phyloP scores from a whole-genome alignment of 2,329 filamentous ascomycete species.

The Clonostachys sp. region DNA sequence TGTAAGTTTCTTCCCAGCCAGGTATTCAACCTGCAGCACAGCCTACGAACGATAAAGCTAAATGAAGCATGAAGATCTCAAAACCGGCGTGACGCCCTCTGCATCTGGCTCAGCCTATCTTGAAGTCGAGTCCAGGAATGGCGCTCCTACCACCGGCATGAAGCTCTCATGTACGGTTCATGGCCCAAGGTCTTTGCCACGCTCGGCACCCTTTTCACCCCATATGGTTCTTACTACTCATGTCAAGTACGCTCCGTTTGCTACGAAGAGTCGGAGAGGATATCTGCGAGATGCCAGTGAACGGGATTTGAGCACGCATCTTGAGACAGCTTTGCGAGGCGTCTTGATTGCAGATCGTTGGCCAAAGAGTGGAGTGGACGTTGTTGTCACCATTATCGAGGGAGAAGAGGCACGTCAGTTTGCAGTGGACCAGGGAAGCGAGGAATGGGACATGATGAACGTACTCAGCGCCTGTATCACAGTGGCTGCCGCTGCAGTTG shows the following conservation, averaged over 20 bases:
- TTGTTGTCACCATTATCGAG: constrained; percentile 89
- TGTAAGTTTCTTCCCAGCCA: constrained; percentile 9
- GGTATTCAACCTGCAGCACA: no score
- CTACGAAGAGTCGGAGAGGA: constrained; percentile 74
- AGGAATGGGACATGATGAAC: constrained; percentile 85
- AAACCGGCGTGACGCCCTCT: constrained; percentile 87
- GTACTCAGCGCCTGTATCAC: constrained; percentile 90
- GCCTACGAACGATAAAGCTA: no score
- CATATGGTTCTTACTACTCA: constrained; percentile 89
- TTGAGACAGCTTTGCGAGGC: constrained; percentile 86
- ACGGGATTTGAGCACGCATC: constrained; percentile 82
- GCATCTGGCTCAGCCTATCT: constrained; percentile 91
- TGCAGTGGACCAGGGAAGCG: constrained; percentile 43
- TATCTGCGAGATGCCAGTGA: constrained; percentile 84
- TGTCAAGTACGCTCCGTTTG: constrained; percentile 95
- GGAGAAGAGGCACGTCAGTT: constrained; percentile 74
- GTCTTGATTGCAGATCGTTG: constrained; percentile 90
- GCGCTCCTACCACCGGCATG: constrained; percentile 57
- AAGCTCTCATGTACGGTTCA: constrained; percentile 94
- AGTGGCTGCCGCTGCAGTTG: constrained; percentile 86
- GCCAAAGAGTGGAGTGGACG: constrained; percentile 98
- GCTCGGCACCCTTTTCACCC: constrained; percentile 86
- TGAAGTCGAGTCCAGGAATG: constrained; percentile 52
- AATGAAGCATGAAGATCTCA: constrained; percentile 58
- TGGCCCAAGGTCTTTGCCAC: constrained; percentile 83